These are phyloP conservation scores for Diaporthe helianthi DNA, from an alignment of 2,329 filamentous ascomycete species.

Conservation along the genomic window DNA sequence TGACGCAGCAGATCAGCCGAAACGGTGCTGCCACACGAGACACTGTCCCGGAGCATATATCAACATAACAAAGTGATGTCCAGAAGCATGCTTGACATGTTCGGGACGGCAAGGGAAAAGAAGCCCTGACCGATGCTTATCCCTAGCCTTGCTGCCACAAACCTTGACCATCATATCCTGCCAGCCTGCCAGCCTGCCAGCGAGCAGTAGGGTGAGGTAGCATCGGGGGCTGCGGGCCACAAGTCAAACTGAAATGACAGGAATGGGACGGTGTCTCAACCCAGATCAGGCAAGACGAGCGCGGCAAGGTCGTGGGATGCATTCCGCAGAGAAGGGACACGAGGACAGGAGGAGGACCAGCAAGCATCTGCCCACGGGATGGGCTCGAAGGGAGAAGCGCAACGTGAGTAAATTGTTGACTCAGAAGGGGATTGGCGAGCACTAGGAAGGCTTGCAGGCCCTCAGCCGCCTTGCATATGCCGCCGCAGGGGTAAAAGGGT, in stretches of 20 bases:
- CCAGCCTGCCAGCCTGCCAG: too few species aligned
- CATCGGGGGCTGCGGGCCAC: slow-evolving; percentile 10
- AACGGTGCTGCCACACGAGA: slow-evolving; percentile 29
- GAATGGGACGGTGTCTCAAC: slow-evolving; percentile 15
- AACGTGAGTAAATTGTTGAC: slow-evolving; percentile 14
- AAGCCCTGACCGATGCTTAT: slow-evolving; percentile 20
- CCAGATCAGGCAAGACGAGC: slow-evolving; percentile 15
- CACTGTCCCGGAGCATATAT: slow-evolving; percentile 17
- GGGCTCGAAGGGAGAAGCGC: slow-evolving; percentile 12
- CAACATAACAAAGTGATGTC: neutral
- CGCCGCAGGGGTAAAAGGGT: slow-evolving; percentile 25
- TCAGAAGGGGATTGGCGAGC: slow-evolving; percentile 6
- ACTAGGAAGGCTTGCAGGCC: neutral
- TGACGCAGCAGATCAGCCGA: slow-evolving; percentile 10
- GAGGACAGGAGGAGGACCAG: neutral
- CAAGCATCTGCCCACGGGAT: slow-evolving; percentile 3
- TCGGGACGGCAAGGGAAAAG: slow-evolving; percentile 29
- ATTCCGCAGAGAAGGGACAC: neutral
- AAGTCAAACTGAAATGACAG: slow-evolving; percentile 19
- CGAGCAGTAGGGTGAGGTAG: slow-evolving; percentile 1
- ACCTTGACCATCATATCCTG: neutral
- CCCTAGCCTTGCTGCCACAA: slow-evolving; percentile 7
- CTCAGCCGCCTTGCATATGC: slow-evolving; percentile 29
- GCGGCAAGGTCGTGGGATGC: neutral
- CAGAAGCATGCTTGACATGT: slow-evolving; percentile 24